Evolutionary conservation across 140 eudicot species (phyloP).

Genomic region (Cichorium intybus): DNA sequence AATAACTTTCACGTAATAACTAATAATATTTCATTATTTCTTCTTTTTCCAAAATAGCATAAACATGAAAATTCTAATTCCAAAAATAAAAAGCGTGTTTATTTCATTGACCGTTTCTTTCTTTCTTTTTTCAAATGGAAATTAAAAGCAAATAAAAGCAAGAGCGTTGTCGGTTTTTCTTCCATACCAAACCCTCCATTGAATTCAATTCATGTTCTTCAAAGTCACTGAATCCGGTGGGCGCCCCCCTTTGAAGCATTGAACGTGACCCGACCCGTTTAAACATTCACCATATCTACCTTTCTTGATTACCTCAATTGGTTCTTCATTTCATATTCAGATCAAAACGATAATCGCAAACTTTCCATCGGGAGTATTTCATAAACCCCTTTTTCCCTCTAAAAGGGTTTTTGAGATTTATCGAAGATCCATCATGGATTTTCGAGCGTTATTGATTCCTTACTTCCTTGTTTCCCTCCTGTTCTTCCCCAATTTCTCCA

Average conservation of each 20-base stretch:
- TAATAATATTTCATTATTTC: not conserved
- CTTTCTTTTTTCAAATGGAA: not conserved
- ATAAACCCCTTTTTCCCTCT: slow-evolving; percentile 7
- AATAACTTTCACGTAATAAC: not conserved
- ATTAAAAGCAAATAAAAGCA: not conserved
- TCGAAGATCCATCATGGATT: slow-evolving; percentile 26
- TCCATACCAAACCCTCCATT: slow-evolving; percentile 3
- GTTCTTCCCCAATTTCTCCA: slow-evolving; percentile 25
- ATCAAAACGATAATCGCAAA: not conserved
- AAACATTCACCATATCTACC: not conserved
- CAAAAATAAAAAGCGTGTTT: slow-evolving; percentile 2
- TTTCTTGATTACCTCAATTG: slow-evolving; percentile 11
- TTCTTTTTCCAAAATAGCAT: not conserved
- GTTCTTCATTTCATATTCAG: not conserved
- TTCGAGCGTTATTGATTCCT: slow-evolving; percentile 19
- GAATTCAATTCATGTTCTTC: slow-evolving; percentile 24
- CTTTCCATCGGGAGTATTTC: not conserved
- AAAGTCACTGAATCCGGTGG: slow-evolving; percentile 23
- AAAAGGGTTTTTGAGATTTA: slow-evolving; percentile 20
- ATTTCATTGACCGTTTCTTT: slow-evolving; percentile 2
- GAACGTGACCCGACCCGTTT: slow-evolving; percentile 10
- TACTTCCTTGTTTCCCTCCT: slow-evolving; percentile 22
- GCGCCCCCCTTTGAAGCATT: slow-evolving; percentile 8
- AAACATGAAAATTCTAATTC: not conserved
- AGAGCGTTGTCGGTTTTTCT: slow-evolving; percentile 1